Percentiles rank a stretch among this genome's conserved stretches.
These are phyloP conservation scores for Diutina sp. DNA, from an alignment of 1,139 yeast species.

Conservation along the genomic window DNA sequence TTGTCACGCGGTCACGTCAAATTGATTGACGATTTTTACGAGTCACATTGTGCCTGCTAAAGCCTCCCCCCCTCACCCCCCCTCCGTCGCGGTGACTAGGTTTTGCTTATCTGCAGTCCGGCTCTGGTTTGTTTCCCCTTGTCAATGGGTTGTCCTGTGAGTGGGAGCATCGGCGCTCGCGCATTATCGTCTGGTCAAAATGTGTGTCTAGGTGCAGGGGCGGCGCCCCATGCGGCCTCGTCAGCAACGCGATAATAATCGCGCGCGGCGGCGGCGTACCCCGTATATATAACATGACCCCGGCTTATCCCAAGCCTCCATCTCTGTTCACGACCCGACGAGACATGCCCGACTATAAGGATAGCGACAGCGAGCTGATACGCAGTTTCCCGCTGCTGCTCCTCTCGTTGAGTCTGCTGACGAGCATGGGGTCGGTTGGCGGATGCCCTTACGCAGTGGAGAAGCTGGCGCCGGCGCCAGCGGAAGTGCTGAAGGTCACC, in stretches of 20 bases:
- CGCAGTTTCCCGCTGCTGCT: not conserved
- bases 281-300: not conserved
- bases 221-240: not conserved
- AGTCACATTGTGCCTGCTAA: too few species aligned
- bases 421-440: not conserved
- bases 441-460: not conserved
- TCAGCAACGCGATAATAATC: not conserved
- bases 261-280: not conserved
- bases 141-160: not conserved
- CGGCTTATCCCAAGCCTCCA: not conserved
- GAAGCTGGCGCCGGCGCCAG: conserved; percentile 2
- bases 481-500: not conserved
- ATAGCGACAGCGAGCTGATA: not conserved
- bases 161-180: not conserved
- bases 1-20: too few species aligned
- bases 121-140: not conserved
- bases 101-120: too few species aligned
- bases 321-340: too few species aligned
- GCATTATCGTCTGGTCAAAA: not conserved
- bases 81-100: not conserved
- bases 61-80: too few species aligned
- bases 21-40: too few species aligned
- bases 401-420: not conserved
- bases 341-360: not conserved
- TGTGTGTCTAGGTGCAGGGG: not conserved